Percentiles rank a stretch among this genome's conserved stretches.
Evolutionary conservation across 2,329 filamentous ascomycete species (phyloP).

Genomic region (Thermomyces lanuginosus): DNA sequence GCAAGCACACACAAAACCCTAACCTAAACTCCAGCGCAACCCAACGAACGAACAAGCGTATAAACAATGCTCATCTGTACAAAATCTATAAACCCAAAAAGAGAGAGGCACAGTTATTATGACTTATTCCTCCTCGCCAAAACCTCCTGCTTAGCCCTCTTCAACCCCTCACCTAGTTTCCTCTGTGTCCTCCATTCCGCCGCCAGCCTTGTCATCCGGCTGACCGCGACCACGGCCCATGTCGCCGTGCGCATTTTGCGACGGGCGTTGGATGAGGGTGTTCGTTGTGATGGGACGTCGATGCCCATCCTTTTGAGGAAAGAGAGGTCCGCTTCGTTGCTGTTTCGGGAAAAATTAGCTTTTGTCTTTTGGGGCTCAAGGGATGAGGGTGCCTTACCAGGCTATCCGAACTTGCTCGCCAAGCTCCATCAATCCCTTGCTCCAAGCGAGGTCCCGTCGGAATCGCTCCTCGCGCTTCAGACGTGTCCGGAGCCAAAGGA

Average conservation of each 20-base stretch:
- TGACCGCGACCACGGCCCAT: constrained; percentile 27
- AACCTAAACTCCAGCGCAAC: too few species aligned
- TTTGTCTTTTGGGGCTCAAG: constrained; percentile 3
- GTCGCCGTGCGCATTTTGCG: constrained; percentile 28
- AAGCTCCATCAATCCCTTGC: constrained; percentile 74
- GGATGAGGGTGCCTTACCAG: constrained; percentile 50
- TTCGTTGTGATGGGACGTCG: too few species aligned
- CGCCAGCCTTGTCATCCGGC: constrained; percentile 31
- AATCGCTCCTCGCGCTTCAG: constrained; percentile 67
- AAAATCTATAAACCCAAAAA: too few species aligned
- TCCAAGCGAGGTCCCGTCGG: constrained; percentile 63
- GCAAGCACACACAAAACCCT: too few species aligned
- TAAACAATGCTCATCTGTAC: too few species aligned
- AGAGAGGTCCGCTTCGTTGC: constrained; percentile 80
- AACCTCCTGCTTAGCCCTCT: constrained; percentile 26
- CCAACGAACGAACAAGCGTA: too few species aligned
- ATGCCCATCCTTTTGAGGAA: constrained; percentile 74
- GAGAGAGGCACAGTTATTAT: too few species aligned
- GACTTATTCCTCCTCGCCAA: constrained; percentile 24
- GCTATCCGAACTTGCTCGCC: constrained; percentile 47
- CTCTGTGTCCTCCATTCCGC: constrained; percentile 29
- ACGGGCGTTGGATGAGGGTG: constrained; percentile 18
- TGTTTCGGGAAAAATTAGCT: constrained; percentile 25
- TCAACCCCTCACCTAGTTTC: constrained; percentile 28
- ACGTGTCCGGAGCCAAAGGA: constrained; percentile 73